phyloP scores from a whole-genome alignment of 192 early-diverging fungal genomes.

The Coemansia erecta region DNA sequence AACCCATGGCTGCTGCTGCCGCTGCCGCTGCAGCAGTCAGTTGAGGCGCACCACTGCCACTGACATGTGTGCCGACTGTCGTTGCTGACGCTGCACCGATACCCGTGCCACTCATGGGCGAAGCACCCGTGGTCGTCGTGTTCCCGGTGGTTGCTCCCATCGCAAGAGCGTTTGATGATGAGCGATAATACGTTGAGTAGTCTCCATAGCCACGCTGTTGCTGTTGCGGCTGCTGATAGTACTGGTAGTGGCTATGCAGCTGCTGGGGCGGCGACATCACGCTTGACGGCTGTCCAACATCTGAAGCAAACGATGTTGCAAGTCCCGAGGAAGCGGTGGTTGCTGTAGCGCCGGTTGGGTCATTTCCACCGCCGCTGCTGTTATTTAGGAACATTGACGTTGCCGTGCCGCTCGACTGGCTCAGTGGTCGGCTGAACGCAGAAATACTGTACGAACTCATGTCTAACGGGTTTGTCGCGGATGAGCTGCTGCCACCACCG shows the following conservation, averaged over 20 bases:
- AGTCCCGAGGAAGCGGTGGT: background rate
- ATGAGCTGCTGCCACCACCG: conserved; percentile 1
- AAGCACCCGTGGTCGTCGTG: conserved; percentile 14
- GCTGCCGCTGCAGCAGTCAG: conserved; percentile 34
- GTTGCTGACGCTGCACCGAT: conserved; percentile 4
- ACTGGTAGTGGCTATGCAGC: conserved; percentile 12
- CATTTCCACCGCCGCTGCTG: conserved; percentile 2
- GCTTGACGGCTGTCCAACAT: conserved; percentile 7
- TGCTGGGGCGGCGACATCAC: conserved; percentile 19
- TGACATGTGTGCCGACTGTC: conserved; percentile 1
- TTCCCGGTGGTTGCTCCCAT: conserved; percentile 16
- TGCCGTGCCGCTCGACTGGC: conserved; percentile 26
- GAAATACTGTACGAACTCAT: conserved; percentile 49
- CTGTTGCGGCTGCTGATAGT: conserved; percentile 23
- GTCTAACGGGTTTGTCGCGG: conserved; percentile 20
- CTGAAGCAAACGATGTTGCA: conserved; percentile 9
- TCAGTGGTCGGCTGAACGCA: conserved; percentile 45
- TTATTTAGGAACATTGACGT: conserved; percentile 28
- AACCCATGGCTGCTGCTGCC: conserved; percentile 32
- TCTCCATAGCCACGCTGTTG: conserved; percentile 40
- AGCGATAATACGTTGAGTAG: conserved; percentile 49
- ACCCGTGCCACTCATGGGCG: conserved; percentile 28
- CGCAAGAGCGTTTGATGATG: conserved; percentile 37
- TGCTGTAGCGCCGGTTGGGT: background rate
- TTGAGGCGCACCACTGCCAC: conserved; percentile 10